Conservation (phyloP, 2,329 filamentous ascomycete species). For the Penicillium sp. region DNA sequence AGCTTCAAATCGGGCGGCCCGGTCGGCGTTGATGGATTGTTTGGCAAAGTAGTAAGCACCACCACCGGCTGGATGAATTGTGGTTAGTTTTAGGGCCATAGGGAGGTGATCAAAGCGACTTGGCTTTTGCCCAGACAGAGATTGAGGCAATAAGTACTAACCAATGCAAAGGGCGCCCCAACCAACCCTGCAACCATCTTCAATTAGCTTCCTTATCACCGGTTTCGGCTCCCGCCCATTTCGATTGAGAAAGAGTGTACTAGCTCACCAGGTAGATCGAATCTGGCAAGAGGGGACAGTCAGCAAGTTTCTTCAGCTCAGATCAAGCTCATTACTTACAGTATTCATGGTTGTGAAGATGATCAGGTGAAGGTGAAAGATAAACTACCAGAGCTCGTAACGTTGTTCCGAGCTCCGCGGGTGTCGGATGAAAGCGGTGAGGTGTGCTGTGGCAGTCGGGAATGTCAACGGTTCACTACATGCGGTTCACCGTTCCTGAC, state of each 20-base stretch:
- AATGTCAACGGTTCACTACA: no score
- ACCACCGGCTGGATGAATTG: slow-evolving; percentile 66
- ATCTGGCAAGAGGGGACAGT: slow-evolving; percentile 40
- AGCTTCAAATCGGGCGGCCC: slow-evolving; percentile 67
- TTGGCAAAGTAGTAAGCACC: slow-evolving; percentile 97
- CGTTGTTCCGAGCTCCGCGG: slow-evolving; percentile 16
- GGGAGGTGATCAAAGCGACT: not conserved
- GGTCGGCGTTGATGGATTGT: slow-evolving; percentile 87
- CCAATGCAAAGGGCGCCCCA: slow-evolving; percentile 87
- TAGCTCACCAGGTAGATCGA: slow-evolving; percentile 57
- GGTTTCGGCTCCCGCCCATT: not conserved
- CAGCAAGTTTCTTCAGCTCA: slow-evolving; percentile 2
- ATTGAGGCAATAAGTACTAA: slow-evolving; percentile 45
- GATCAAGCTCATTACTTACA: slow-evolving; percentile 35
- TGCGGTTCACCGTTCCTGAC: no score
- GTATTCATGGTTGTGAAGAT: slow-evolving; percentile 49
- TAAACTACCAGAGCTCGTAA: slow-evolving; percentile 13
- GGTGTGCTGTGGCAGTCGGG: no score
- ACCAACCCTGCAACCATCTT: slow-evolving; percentile 65
- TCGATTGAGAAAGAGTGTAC: not conserved
- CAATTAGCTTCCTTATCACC: slow-evolving; percentile 16
- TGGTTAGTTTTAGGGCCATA: not conserved
- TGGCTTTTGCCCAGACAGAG: not conserved
- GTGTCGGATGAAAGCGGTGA: no score
- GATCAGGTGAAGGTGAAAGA: slow-evolving; percentile 1